These are phyloP conservation scores for Neoscytalidium dimidiatum DNA, from an alignment of 2,329 filamentous ascomycete species.

Conservation along the genomic window DNA sequence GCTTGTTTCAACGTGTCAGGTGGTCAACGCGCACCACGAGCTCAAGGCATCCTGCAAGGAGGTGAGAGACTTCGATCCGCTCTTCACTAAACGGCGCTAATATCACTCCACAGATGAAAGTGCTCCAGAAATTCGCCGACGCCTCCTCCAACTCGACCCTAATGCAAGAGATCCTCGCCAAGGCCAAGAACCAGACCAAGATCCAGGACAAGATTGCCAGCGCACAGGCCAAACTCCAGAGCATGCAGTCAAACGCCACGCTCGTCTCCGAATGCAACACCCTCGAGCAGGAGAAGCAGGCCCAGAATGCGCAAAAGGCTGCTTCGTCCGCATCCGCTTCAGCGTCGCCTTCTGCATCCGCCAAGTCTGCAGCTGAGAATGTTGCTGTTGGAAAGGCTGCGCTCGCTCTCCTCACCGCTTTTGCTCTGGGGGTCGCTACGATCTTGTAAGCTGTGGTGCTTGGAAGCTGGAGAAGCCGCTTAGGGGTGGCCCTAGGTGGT, in stretches of 20 bases:
- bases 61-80: not conserved
- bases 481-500: no score
- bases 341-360: not conserved
- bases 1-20: not conserved
- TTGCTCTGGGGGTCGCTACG: not conserved
- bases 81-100: not conserved
- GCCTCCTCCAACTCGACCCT: not conserved
- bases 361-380: not conserved
- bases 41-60: conserved; percentile 1
- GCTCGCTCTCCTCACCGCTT: not conserved
- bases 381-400: not conserved
- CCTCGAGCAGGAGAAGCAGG: not conserved
- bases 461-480: no score
- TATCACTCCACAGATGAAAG: not conserved
- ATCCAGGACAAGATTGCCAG: not conserved
- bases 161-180: not conserved
- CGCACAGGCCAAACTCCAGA: not conserved
- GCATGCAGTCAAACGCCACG: not conserved
- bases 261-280: not conserved
- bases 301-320: not conserved
- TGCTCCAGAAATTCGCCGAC: not conserved
- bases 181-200: not conserved
- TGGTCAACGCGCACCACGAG: conserved; percentile 3
- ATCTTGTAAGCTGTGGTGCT: not conserved
- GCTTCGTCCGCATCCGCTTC: not conserved